Evolutionary conservation across 371 early-diverging fungal species (phyloP), one percentile per base, ranked within the genome.

Genomic region (Fennellomyces sp.): DNA sequence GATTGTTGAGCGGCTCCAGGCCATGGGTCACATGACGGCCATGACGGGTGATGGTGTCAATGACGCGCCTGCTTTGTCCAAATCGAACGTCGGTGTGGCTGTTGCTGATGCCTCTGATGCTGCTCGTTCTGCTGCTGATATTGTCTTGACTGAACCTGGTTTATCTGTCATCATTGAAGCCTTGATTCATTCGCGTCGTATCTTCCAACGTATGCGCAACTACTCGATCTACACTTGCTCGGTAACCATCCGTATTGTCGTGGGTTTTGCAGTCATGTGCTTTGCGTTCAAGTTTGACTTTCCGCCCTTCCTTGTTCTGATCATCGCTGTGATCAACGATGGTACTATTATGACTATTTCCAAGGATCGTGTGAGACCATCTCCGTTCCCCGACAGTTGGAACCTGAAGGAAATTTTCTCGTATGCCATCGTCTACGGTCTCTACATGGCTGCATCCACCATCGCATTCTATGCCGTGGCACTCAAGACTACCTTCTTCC

Each of bases 41-140:
- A 95, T 95, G 94, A 94, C 94, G 33, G 99, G 99, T 69, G 97
- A 97, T 75, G 97, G 97, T 82, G 95, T 95, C 63, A 97, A 97
- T 79, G 99, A 97, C 78, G 94, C 96, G 11, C 95, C 95, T 15
- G 97, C 98, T 49, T 88, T 98, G 48, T 86, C 87, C 73, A 89
- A 89, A 83, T 88, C 92, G 66, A 88, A 91, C 60, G 89, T 90
- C 41, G 92, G 92, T 80, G 84, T 91, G 64, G 92, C 92, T 58
- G 93, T 97, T 75, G 94, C 84, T 54, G 90, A 87, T 63, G 88
- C 88, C 49, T 84, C 88, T 30, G 90, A 90, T 70, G 90, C 90
- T 52, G 90, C 92, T 52, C 87, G 89, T 60, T 82, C 87, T 66
- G 91, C 90, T 53, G 87, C 89, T 31, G 89, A 89, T 74, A 90